Evolutionary conservation across 768 basidiomycete genomes (phyloP).

Genomic region (Chalciporus pseudorubinellus): DNA sequence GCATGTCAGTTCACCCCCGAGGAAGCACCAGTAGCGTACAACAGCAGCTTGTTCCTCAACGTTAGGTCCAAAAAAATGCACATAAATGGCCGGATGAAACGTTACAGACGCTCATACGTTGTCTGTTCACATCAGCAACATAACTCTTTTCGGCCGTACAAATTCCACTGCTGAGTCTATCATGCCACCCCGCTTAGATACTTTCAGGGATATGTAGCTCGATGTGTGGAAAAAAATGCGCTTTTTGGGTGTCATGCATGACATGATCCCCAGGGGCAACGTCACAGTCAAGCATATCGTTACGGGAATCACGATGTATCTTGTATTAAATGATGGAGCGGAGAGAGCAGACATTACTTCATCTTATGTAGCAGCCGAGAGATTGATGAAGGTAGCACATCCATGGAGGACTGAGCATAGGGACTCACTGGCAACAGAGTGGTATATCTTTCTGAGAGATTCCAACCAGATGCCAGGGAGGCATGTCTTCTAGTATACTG

Average conservation of each 20-base stretch:
- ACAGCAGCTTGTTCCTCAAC: no score
- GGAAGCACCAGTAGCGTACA: no score
- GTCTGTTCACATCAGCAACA: not conserved
- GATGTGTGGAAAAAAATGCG: slow-evolving; percentile 37
- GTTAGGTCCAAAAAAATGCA: not conserved
- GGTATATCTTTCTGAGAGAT: not conserved
- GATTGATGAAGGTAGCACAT: slow-evolving; percentile 26
- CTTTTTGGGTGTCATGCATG: slow-evolving; percentile 11
- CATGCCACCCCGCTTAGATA: slow-evolving; percentile 25
- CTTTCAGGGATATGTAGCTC: slow-evolving; percentile 37
- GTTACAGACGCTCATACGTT: slow-evolving; percentile 4
- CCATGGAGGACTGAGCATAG: slow-evolving; percentile 8
- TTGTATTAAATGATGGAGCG: not conserved
- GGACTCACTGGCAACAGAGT: no score
- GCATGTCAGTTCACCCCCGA: no score
- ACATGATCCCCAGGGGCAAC: slow-evolving; percentile 15
- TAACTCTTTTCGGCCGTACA: slow-evolving; percentile 22
- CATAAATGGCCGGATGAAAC: not conserved
- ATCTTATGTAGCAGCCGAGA: slow-evolving; percentile 25
- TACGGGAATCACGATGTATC: slow-evolving; percentile 33
- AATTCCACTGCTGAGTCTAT: slow-evolving; percentile 33
- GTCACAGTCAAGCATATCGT: slow-evolving; percentile 23
- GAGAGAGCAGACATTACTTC: not conserved
- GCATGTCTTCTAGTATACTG: slow-evolving; percentile 42
- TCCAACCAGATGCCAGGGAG: slow-evolving; percentile 37